Evolutionary conservation across 1,284 basidiomycete genomes (phyloP), one percentile per base, ranked within the genome.

Genomic region (Quambalaria eucalypti): DNA sequence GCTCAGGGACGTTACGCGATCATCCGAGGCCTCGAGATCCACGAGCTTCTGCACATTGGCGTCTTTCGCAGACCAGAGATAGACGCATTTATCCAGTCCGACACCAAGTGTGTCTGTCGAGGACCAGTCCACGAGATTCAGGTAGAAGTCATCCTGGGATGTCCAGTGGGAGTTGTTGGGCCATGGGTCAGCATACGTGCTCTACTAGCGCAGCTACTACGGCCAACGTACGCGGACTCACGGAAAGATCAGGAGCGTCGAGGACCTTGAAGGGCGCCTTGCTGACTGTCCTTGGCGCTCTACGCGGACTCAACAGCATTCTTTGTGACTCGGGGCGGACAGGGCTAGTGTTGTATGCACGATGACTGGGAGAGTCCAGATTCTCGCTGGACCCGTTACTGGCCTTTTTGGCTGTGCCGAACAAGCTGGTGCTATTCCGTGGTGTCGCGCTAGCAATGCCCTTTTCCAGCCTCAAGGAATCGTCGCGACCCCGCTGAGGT

Each of bases 71-170:
- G 87, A 89, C 95, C 95, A 98, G 1, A 97, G 83, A 75, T 98
- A 98, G 4, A 98, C 92, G 60, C 89, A 91, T 0, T 85, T 81
- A 2, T 87, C 89, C 2, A 98, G 81, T 0, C 92, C 95, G 2
- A 98, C 95, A 10, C 88, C 91, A 0, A 98, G 83, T 0, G 96
- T 84, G 73, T 98, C 96, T 7, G 88, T 91, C 51, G 85, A 87
- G 1, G 87, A 90, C 93, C 95, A 98, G 62, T 97, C 93, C 16
- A 98, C 91, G 16, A 98, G 82, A 70, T 98, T 98, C 61, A 98
- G 85, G 71, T 98, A 98, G 77, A 96, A 98, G 75, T 98, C 95
- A 76, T 98, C 93, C 61, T 79, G 57, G 6, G 30, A 2, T 25
- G 7, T n/a, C 10, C 12, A 9, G 28, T 52, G 54, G 23, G 14